Conservation (phyloP, 1,139 yeast species). For the Waltiozyma sp. region DNA sequence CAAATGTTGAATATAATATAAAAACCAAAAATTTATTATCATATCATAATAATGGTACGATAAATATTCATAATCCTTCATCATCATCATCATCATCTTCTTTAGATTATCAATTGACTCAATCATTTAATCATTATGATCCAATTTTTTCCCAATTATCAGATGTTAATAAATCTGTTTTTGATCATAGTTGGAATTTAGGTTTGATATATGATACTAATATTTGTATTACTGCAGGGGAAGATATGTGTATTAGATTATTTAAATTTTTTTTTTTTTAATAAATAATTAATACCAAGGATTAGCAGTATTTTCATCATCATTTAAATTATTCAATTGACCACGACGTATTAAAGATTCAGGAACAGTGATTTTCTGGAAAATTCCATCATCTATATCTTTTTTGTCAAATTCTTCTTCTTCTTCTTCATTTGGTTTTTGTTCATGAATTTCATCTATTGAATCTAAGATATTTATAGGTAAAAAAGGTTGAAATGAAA, state of each 20-base stretch:
- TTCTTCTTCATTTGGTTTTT: constrained; percentile 16
- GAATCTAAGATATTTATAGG: constrained; percentile 52
- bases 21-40: neutral
- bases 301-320: constrained; percentile 22
- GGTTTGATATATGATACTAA: neutral
- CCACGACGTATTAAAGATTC: constrained; percentile 38
- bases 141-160: neutral
- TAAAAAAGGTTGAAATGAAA: constrained; percentile 49
- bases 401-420: neutral
- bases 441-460: constrained; percentile 48
- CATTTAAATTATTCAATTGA: constrained; percentile 7
- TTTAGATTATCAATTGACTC: neutral
- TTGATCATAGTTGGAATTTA: neutral
- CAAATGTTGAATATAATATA: neutral
- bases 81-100: too few species aligned
- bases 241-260: constrained; percentile 4
- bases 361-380: constrained; percentile 40
- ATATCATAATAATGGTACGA: constrained; percentile 6
- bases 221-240: constrained; percentile 10
- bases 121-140: constrained; percentile 2
- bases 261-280: constrained; percentile 1
- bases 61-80: neutral
- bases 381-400: constrained; percentile 33
- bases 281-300: constrained; percentile 29
- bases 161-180: neutral